Conservation (phyloP, 2,329 filamentous ascomycete species). For the Clonostachys chloroleuca region DNA sequence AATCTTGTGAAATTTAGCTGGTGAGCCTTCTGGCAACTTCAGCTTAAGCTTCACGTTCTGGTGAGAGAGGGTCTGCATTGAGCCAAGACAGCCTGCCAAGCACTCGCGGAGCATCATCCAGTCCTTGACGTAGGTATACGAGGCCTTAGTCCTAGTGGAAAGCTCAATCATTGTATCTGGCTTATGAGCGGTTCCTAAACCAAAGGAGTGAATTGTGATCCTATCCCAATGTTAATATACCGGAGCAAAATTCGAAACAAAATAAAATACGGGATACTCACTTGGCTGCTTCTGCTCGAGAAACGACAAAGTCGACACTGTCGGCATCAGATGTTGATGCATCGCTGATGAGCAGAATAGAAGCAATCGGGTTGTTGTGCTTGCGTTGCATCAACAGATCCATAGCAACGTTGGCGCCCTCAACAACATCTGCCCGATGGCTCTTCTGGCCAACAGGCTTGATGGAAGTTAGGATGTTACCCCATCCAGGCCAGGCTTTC, state of each 20-base stretch:
- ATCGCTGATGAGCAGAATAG: constrained; percentile 95
- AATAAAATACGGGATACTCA: neutral
- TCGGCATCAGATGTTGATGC: constrained; percentile 92
- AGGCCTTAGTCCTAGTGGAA: constrained; percentile 91
- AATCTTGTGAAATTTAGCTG: constrained; percentile 98
- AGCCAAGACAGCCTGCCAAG: constrained; percentile 85
- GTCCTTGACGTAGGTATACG: constrained; percentile 97
- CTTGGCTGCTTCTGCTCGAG: constrained; percentile 92
- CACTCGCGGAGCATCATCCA: constrained; percentile 99
- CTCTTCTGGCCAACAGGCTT: constrained; percentile 95
- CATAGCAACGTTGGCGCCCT: constrained; percentile 97
- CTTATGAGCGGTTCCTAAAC: constrained; percentile 93
- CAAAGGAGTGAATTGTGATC: constrained; percentile 95
- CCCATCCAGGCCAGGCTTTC: constrained; percentile 90
- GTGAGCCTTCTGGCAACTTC: constrained; percentile 89
- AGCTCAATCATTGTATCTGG: constrained; percentile 98
- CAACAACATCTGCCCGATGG: constrained; percentile 91
- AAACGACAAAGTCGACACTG: constrained; percentile 96
- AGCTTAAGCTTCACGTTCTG: constrained; percentile 97
- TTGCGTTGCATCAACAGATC: constrained; percentile 97
- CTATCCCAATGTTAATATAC: neutral
- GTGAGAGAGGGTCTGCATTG: constrained; percentile 91
- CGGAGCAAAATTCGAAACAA: neutral
- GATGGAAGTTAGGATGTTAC: constrained; percentile 79
- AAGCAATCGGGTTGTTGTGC: constrained; percentile 90